Evolutionary conservation across 106 monocot genomes (phyloP).

Genomic region (Alisma plantagoaquatica): DNA sequence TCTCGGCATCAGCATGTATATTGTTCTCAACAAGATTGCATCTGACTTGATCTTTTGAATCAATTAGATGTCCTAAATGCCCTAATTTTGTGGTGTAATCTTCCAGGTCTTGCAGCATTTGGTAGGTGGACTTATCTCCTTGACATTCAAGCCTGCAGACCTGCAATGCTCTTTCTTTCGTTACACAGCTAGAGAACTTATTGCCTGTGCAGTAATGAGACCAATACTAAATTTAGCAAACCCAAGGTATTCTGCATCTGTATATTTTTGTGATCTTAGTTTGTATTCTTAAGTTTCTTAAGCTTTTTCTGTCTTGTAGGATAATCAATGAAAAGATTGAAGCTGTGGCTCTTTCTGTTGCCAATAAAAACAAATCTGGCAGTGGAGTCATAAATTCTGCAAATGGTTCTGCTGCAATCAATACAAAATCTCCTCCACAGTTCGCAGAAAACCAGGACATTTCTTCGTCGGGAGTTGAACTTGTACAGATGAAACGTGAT

Average conservation of each 20-base stretch:
- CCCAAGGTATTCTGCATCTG: conserved; percentile 53
- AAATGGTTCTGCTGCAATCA: conserved; percentile 15
- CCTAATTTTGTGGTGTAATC: not conserved
- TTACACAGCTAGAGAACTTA: conserved; percentile 75
- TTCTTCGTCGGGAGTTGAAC: conserved; percentile 77
- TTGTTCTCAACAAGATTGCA: no score
- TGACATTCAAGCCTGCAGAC: conserved; percentile 60
- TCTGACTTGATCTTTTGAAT: no score
- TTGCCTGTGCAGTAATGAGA: conserved; percentile 81
- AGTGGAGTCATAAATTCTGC: conserved; percentile 13
- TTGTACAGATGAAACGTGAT: conserved; percentile 45
- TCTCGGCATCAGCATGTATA: no score
- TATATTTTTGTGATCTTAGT: conserved; percentile 1
- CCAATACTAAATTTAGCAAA: conserved; percentile 79
- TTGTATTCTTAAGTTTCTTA: conserved; percentile 16
- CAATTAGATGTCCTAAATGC: no score
- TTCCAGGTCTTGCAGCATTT: conserved; percentile 77
- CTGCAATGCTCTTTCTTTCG: conserved; percentile 76
- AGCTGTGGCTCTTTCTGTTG: conserved; percentile 48
- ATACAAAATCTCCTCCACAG: conserved; percentile 29
- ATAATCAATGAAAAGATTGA: conserved; percentile 96
- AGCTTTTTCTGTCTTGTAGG: conserved; percentile 27
- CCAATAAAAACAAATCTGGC: conserved; percentile 36
- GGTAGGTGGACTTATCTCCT: conserved; percentile 53
- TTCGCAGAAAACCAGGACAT: conserved; percentile 40